These are phyloP conservation scores for Fraxinus platypoda DNA, from an alignment of 305 asterid genomes.

Conservation along the genomic window DNA sequence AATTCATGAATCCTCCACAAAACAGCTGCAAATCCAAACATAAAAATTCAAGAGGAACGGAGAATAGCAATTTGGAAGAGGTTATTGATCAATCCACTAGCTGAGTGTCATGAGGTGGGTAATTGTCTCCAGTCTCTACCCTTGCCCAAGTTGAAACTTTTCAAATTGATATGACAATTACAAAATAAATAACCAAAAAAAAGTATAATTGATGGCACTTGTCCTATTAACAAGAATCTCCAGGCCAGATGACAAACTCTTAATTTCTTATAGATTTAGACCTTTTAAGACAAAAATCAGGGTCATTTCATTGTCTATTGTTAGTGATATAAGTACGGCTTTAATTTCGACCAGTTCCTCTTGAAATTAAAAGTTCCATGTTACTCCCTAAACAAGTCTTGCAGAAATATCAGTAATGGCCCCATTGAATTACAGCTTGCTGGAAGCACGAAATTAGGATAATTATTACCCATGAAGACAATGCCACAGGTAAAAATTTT, in stretches of 20 bases:
- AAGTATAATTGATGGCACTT: background rate
- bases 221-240: background rate
- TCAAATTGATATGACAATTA: background rate
- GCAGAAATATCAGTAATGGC: background rate
- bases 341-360: background rate
- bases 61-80: slow-evolving; percentile 4
- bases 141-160: background rate
- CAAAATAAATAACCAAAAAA: background rate
- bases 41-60: background rate
- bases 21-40: background rate
- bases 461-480: background rate
- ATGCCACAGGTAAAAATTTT: background rate
- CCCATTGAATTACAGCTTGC: background rate
- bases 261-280: background rate
- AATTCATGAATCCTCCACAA: background rate
- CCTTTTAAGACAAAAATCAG: background rate
- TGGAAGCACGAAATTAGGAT: background rate
- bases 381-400: background rate
- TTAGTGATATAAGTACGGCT: background rate
- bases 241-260: background rate
- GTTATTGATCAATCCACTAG: background rate
- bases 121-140: background rate
- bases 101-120: background rate
- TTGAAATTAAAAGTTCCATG: background rate
- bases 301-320: background rate